A percentile compares a stretch with the other conserved stretches of the same genome.
phyloP scores from a whole-genome alignment of 139 green algal genomes.

The Chlamydomonas sphaeroides region DNA sequence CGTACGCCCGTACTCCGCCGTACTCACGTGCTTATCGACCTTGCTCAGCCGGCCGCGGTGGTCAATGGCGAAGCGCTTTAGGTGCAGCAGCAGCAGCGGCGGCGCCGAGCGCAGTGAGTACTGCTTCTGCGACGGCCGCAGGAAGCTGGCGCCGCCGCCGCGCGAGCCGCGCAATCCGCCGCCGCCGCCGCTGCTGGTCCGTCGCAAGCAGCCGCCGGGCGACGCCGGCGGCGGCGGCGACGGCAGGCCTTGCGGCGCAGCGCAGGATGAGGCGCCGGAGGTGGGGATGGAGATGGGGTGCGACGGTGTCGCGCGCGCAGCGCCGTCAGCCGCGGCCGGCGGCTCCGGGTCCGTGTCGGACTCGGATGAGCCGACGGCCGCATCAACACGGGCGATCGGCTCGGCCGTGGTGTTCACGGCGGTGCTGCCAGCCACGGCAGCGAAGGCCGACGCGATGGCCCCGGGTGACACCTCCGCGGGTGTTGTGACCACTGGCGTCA shows the following conservation, averaged over 20 bases:
- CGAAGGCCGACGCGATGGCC: background rate
- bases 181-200: background rate
- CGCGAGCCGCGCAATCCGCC: background rate
- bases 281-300: too few species aligned
- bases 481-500: background rate
- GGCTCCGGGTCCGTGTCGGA: too few species aligned
- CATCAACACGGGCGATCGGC: too few species aligned
- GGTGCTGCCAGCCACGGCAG: background rate
- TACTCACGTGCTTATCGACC: conserved; percentile 56
- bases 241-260: too few species aligned
- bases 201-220: too few species aligned
- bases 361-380: too few species aligned
- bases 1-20: background rate
- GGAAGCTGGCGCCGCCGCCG: background rate
- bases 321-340: too few species aligned
- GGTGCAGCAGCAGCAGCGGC: conserved; percentile 64
- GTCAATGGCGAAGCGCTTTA: conserved; percentile 75
- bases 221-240: background rate
- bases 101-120: conserved; percentile 52
- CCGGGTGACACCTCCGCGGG: too few species aligned
- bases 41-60: conserved; percentile 62
- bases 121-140: background rate
- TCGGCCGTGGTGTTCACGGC: background rate
- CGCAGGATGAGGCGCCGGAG: too few species aligned
- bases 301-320: too few species aligned